A percentile compares a stretch with the other conserved stretches of the same genome.
Conservation (phyloP, 768 basidiomycete genomes). For the Leccinum sublutescens region DNA sequence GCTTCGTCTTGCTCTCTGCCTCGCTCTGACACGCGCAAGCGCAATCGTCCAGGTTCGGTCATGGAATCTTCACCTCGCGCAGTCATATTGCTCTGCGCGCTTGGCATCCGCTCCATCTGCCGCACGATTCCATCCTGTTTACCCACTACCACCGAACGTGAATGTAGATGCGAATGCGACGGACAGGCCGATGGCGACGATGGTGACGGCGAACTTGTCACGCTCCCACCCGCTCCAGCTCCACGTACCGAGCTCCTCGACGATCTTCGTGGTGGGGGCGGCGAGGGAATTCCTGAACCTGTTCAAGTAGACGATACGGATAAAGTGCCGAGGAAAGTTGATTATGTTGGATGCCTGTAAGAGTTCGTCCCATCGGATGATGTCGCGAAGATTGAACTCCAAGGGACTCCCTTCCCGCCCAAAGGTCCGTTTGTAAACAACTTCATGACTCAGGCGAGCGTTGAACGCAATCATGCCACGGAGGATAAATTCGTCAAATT, state of each 20-base stretch:
- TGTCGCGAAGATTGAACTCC: too few relatives aligned
- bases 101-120: slow-evolving; percentile 22
- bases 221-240: not conserved
- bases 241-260: slow-evolving; percentile 15
- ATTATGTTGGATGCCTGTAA: too few relatives aligned
- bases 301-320: too few relatives aligned
- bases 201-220: slow-evolving; percentile 6
- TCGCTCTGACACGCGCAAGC: not conserved
- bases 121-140: slow-evolving; percentile 8
- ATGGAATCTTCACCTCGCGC: slow-evolving; percentile 13
- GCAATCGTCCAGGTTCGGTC: slow-evolving; percentile 3
- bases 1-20: slow-evolving; percentile 7
- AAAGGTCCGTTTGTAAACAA: too few relatives aligned
- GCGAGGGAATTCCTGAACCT: slow-evolving; percentile 3
- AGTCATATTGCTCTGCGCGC: slow-evolving; percentile 33
- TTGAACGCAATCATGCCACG: too few relatives aligned
- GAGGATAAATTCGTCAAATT: too few relatives aligned
- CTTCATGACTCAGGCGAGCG: too few relatives aligned
- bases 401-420: too few relatives aligned
- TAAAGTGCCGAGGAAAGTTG: too few relatives aligned
- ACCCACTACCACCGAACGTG: not conserved
- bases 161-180: not conserved
- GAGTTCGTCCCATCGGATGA: too few relatives aligned
- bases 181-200: not conserved
- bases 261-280: slow-evolving; percentile 30